Conservation (phyloP, 768 basidiomycete species). For the Trametes cubensis region DNA sequence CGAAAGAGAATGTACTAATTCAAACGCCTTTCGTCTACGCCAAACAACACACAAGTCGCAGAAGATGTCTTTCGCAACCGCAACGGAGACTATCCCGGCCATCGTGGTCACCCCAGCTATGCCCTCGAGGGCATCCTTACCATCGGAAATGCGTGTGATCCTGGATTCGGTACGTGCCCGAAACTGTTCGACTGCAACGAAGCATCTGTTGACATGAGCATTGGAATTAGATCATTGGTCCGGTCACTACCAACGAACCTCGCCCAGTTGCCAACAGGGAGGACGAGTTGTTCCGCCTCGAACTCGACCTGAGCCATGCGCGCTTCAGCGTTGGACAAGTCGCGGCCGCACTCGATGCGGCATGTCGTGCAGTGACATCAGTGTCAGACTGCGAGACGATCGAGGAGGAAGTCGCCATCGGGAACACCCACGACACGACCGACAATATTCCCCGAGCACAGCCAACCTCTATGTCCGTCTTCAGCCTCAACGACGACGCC, state of each 20-base stretch:
- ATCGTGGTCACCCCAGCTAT: slow-evolving; percentile 23
- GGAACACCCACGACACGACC: background rate
- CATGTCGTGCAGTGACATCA: background rate
- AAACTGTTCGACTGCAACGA: background rate
- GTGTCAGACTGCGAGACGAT: background rate
- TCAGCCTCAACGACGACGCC: background rate
- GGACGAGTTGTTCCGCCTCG: slow-evolving; percentile 3
- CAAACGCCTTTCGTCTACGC: background rate
- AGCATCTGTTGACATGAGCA: background rate
- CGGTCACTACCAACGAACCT: background rate
- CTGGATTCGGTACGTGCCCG: slow-evolving; percentile 14
- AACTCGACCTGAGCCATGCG: background rate
- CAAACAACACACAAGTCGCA: background rate
- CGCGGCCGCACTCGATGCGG: slow-evolving; percentile 14
- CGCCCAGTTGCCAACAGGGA: background rate
- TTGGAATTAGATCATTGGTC: slow-evolving; percentile 3
- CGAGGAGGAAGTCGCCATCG: background rate
- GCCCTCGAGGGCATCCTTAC: slow-evolving; percentile 22
- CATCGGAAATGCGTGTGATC: slow-evolving; percentile 19
- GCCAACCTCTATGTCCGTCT: background rate
- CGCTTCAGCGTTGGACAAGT: slow-evolving; percentile 15
- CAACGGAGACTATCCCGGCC: background rate
- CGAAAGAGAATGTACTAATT: background rate
- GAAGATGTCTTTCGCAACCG: background rate
- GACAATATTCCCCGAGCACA: background rate